Conservation (phyloP, 768 basidiomycete species). For the Trametes cingulata region DNA sequence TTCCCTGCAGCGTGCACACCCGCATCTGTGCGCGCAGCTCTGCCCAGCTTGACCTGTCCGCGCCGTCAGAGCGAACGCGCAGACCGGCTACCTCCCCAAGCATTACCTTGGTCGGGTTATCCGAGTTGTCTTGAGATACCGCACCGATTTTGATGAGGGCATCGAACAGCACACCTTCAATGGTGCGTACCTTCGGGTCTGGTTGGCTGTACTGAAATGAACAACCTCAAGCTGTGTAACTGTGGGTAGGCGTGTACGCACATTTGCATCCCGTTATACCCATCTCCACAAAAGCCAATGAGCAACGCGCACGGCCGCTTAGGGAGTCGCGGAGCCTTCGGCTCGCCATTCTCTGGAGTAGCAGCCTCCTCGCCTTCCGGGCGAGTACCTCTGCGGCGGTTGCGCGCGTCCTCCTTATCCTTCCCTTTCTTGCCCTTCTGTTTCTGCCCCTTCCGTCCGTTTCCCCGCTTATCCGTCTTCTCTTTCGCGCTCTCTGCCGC, state of each 20-base stretch:
- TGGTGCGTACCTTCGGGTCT: constrained; percentile 59
- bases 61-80: not conserved
- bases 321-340: constrained; percentile 62
- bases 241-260: constrained; percentile 43
- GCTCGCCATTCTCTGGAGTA: constrained; percentile 15
- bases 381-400: constrained; percentile 25
- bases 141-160: constrained; percentile 89
- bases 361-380: constrained; percentile 15
- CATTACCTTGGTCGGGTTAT: constrained; percentile 81
- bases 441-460: constrained; percentile 10
- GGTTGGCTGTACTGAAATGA: constrained; percentile 54
- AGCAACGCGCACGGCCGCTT: constrained; percentile 85
- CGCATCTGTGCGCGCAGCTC: constrained; percentile 94
- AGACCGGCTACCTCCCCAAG: not conserved
- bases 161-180: constrained; percentile 87
- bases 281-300: constrained; percentile 90
- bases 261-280: constrained; percentile 97
- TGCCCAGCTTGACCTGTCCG: constrained; percentile 71
- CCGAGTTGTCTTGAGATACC: constrained; percentile 92
- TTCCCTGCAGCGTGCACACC: constrained; percentile 98
- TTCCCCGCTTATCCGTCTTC: constrained; percentile 1
- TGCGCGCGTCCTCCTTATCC: constrained; percentile 15
- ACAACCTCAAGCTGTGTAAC: not conserved
- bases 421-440: constrained; percentile 19
- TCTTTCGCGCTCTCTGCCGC: not conserved